Evolutionary conservation across 179 eudicot genomes (phyloP), one percentile per base, ranked within the genome.

Genomic region (Actinidia chinensis): DNA sequence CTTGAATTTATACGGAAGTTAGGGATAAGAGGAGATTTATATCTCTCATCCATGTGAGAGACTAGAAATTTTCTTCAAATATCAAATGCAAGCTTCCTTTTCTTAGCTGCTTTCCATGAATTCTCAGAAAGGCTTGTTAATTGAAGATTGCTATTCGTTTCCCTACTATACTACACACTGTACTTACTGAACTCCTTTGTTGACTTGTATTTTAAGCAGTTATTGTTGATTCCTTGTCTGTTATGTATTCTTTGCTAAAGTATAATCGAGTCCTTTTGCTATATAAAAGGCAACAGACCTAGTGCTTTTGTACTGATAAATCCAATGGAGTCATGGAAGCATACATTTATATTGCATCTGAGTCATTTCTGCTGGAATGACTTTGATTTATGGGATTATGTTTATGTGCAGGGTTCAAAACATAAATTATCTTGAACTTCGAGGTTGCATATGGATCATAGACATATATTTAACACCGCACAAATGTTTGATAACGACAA

Each of bases 401-500:
- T 61, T 80, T 20, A 56, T 79, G 44, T 87, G 87, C 89, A 91
- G 91, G 85, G 81, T 66, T n/a, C 67, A 47, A 12, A 70, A 67
- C 71, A 18, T 47, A 52, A 65, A 46, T 33, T 64, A 40, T 56
- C 71, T 22, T 65, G 64, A 63, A 74, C 46, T 5, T 77, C 44
- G 68, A 40, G 23, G 61, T 61, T 43, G 66, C 67, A 67, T 67
- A 94, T 94, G 98, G 97, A 90, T 77, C 92, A 92, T 68, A 86
- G 91, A 82, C 87, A 87, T 77, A 33, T 79, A 71, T 88, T 88
- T 76, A 88, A 78, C 78, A 23, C 92, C 12, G 54, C 90, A 17
- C 92, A 88, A 44, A 83, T 87, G 79, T 85, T 84, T 84, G 98
- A 91, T 68, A 80, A 83, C 69, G 94, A 92, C 36, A 74, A 78